Base-by-base conservation (phyloP, 495 filamentous ascomycete genomes). In the Penicillium coprophilum region DNA sequence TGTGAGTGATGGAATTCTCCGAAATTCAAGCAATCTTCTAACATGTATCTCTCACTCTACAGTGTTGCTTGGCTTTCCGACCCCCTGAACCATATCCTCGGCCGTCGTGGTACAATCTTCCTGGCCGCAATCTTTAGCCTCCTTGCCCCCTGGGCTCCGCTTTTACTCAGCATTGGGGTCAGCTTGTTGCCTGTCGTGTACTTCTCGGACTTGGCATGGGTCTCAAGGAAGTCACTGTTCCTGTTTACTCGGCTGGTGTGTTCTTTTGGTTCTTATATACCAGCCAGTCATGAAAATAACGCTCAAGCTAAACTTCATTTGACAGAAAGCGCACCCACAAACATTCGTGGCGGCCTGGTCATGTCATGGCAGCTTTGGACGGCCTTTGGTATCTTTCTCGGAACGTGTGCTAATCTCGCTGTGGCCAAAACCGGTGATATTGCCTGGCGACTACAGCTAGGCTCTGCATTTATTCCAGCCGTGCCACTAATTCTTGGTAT, bases 291-390 rank as follows among this genome's bases (percentile, higher is more conserved):
- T 46, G 44, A n/a, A 13, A n/a, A 23, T 2, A 7, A 13, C 20
- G n/a, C 23, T 52, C 5, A 19, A 3, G 11, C 38, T 43, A 15
- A 43, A 9, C 38, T 43, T 4, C 21, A 21, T 2, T n/a, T 13
- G 23, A 12, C 15, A 4, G 90, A 95, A 62, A 91, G 87, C 66
- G 76, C 81, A 11, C 90, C 90, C 1, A 85, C 90, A 15, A 67
- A 75, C 20, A 87, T 95, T 50, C 80, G 90, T 60, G 90, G 90
- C 45, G 87, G 82, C 8, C 71, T 95, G n/a, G 87, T 90, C 36
- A 93, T 95, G 89, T 81, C 75, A 15, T 93, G 89, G 89, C 90
- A 95, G 61, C 76, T 92, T 68, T 92, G 89, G 88, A 91, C 88
- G 8, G 89, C 89, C 2, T 92, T 92, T 56, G 88, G 89, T 38